These are phyloP conservation scores for Amphichorda felina DNA, from an alignment of 2,329 filamentous ascomycete species.

Conservation along the genomic window DNA sequence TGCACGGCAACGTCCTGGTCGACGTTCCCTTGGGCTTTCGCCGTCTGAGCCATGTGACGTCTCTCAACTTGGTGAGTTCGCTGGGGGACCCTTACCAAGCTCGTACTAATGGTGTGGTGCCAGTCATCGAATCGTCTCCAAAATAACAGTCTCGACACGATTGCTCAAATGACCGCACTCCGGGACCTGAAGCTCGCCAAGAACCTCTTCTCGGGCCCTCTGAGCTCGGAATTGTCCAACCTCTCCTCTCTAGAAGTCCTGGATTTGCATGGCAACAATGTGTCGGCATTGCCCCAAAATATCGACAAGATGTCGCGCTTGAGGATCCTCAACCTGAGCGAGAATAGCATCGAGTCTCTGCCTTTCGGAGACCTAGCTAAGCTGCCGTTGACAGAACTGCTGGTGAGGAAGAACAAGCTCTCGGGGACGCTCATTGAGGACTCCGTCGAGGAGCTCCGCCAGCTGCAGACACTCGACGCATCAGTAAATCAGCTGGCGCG, in stretches of 20 bases:
- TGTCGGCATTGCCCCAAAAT: slow-evolving; percentile 57
- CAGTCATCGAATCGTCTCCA: slow-evolving; percentile 72
- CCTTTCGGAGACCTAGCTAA: slow-evolving; percentile 57
- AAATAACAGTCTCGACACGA: slow-evolving; percentile 58
- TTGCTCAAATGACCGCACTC: slow-evolving; percentile 61
- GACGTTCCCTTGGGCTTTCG: slow-evolving; percentile 65
- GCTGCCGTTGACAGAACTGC: slow-evolving; percentile 62
- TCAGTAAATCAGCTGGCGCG: slow-evolving; percentile 61
- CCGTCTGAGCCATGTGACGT: slow-evolving; percentile 61
- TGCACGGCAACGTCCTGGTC: slow-evolving; percentile 73
- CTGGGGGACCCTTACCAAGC: not conserved
- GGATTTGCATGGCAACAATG: slow-evolving; percentile 70
- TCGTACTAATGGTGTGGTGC: slow-evolving; percentile 64
- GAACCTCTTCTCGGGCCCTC: slow-evolving; percentile 58
- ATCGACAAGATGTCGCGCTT: slow-evolving; percentile 58
- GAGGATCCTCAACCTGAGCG: slow-evolving; percentile 64
- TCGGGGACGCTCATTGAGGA: slow-evolving; percentile 58
- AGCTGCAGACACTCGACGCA: slow-evolving; percentile 66
- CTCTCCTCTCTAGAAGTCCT: slow-evolving; percentile 65
- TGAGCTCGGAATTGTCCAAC: slow-evolving; percentile 51
- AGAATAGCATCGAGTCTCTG: slow-evolving; percentile 63
- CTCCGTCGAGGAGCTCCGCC: slow-evolving; percentile 42
- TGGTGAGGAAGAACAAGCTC: slow-evolving; percentile 68
- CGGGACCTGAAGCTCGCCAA: slow-evolving; percentile 73
- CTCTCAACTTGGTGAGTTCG: slow-evolving; percentile 69